Conservation (phyloP, 2,329 filamentous ascomycete species). For the Westerdykella ornata region DNA sequence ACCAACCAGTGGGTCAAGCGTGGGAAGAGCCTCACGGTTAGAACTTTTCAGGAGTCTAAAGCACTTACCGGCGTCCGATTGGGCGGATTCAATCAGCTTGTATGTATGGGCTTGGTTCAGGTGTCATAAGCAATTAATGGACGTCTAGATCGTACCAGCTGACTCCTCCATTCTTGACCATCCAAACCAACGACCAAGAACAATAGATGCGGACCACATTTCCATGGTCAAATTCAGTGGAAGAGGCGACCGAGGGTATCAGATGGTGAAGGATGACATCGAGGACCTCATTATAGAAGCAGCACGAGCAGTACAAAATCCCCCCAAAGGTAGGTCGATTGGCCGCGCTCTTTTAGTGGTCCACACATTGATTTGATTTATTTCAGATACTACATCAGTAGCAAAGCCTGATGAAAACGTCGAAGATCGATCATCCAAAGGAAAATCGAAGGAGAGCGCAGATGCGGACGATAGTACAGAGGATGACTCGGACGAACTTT, state of each 20-base stretch:
- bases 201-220: slow-evolving; percentile 1
- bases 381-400: too few species aligned
- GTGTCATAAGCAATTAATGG: background rate
- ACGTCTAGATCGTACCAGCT: background rate
- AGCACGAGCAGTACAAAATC: background rate
- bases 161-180: slow-evolving; percentile 1
- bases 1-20: background rate
- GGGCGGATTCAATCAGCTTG: background rate
- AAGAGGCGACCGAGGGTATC: background rate
- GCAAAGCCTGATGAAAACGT: too few species aligned
- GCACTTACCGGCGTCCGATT: background rate
- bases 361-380: too few species aligned
- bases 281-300: background rate
- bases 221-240: slow-evolving; percentile 1
- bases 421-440: too few species aligned
- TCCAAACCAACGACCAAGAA: slow-evolving; percentile 1
- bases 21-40: background rate
- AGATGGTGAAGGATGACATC: slow-evolving; percentile 1
- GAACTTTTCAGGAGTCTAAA: slow-evolving; percentile 1
- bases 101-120: background rate
- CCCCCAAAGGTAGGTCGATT: too few species aligned
- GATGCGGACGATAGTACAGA: too few species aligned
- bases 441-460: too few species aligned
- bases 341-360: too few species aligned
- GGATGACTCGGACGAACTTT: too few species aligned